Base-by-base conservation (phyloP, 2,329 filamentous ascomycete genomes). In the Fusarium fracticaudum region DNA sequence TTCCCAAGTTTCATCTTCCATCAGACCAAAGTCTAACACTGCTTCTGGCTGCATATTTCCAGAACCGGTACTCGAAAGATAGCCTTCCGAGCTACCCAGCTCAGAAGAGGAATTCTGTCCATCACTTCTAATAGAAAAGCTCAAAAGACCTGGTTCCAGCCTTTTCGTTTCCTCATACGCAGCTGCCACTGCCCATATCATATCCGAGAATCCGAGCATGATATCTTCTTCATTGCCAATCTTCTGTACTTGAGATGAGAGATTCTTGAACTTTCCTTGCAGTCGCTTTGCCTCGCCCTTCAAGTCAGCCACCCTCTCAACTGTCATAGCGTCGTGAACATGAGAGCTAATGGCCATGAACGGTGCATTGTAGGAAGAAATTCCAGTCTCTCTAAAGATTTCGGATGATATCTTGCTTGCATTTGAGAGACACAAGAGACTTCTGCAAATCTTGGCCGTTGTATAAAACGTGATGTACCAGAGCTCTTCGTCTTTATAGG, bases 391-490 rank as follows among this genome's bases (percentile, higher is more conserved):
- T 17, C 35, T 37, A 3, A 67, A 68, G 1, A 68, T 54, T 4
- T 68, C 65, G 0, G 33, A 33, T 15, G 45, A 67, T 26, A 68
- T 68, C 12, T 68, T 68, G 1, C 65, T 47, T 10, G 64, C 54
- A n/a, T 68, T 68, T 17, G 65, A 68, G 4, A 68, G 54, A 4
- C 64, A 68, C 4, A 37, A 62, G 13, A 68, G 40, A 17, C 62
- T 68, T n/a, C 64, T 50, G 17, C 65, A 68, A 22, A 68, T 51
- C 26, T 68, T 68, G 10, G 64, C 33, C 6, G 64, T 68, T 7
- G 66, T 69, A 15, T 67, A 68, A 17, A 68, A 61, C 3, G 65
- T 62, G 13, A 69, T 69, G 9, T 69, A 63, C 64, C 64, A 69
- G 8, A 69, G 8, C 0, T 69, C 55, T 10, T 38, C 64, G 17